These are phyloP conservation scores for Atkinsonella texensis DNA, from an alignment of 2,329 filamentous ascomycete genomes.

Conservation along the genomic window DNA sequence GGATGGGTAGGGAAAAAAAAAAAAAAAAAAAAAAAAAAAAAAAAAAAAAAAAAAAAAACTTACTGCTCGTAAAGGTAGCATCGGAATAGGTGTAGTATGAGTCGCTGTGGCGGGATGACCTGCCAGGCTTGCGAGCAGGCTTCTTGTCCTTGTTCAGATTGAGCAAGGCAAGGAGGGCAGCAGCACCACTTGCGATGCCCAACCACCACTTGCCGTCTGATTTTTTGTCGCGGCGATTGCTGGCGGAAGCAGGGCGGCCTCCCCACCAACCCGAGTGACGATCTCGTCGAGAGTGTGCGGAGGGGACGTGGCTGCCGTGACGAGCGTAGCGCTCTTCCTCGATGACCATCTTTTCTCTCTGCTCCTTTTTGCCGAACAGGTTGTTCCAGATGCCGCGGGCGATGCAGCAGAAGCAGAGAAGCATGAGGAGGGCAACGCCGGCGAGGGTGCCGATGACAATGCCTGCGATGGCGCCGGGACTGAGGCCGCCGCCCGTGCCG, in stretches of 20 bases:
- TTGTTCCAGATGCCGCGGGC: slow-evolving; percentile 49
- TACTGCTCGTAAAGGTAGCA: slow-evolving; percentile 35
- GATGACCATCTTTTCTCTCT: slow-evolving; percentile 45
- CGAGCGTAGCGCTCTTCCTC: slow-evolving; percentile 50
- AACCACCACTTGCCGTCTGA: slow-evolving; percentile 39
- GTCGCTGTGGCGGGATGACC: slow-evolving; percentile 34
- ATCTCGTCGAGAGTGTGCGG: slow-evolving; percentile 35
- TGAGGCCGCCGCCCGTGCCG: slow-evolving; percentile 36
- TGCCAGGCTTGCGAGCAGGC: slow-evolving; percentile 24
- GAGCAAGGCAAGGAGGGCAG: slow-evolving; percentile 41
- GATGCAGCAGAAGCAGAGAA: slow-evolving; percentile 66
- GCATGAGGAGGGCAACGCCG: slow-evolving; percentile 53
- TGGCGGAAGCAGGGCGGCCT: slow-evolving; percentile 25
- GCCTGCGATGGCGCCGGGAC: slow-evolving; percentile 64
- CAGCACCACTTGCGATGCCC: slow-evolving; percentile 37
- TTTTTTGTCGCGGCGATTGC: slow-evolving; percentile 34
- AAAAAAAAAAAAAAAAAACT: slow-evolving; percentile 20
- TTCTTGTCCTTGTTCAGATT: slow-evolving; percentile 40
- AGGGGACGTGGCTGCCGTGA: slow-evolving; percentile 29
- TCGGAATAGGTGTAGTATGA: slow-evolving; percentile 42
- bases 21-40: no score
- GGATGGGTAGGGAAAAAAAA: no score
- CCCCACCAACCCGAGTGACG: slow-evolving; percentile 46
- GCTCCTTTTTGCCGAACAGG: slow-evolving; percentile 47
- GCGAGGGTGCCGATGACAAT: slow-evolving; percentile 66